phyloP scores from a whole-genome alignment of 2,329 filamentous ascomycete genomes.

The Colletotrichum echinochloae region DNA sequence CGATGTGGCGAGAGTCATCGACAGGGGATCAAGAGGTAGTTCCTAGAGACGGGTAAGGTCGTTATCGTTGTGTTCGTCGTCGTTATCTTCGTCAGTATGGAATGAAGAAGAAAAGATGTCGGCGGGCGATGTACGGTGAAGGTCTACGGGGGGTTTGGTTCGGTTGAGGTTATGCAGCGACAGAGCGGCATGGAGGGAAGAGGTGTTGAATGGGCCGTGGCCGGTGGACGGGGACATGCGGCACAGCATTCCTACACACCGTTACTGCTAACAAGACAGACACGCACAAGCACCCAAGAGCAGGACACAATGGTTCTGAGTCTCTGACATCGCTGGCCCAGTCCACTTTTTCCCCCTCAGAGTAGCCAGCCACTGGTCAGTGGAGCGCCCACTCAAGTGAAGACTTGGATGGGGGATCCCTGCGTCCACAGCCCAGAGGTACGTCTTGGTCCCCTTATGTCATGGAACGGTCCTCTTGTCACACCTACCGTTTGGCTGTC shows the following conservation, averaged over 20 bases:
- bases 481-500: slow-evolving; percentile 37
- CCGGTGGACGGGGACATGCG: slow-evolving; percentile 14
- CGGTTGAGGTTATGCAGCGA: slow-evolving; percentile 19
- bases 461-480: slow-evolving; percentile 36
- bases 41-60: background rate
- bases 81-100: slow-evolving; percentile 9
- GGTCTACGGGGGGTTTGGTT: background rate
- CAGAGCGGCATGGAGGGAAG: slow-evolving; percentile 16
- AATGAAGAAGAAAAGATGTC: background rate
- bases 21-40: background rate
- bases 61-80: slow-evolving; percentile 22
- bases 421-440: slow-evolving; percentile 9
- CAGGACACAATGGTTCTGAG: slow-evolving; percentile 29
- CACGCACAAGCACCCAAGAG: background rate
- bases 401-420: slow-evolving; percentile 29
- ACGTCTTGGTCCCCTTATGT: slow-evolving; percentile 29
- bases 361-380: slow-evolving; percentile 20
- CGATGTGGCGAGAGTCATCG: slow-evolving; percentile 22
- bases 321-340: slow-evolving; percentile 27
- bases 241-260: slow-evolving; percentile 9
- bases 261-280: background rate
- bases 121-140: background rate
- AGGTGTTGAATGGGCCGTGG: slow-evolving; percentile 18
- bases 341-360: slow-evolving; percentile 23
- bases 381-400: slow-evolving; percentile 21